A percentile compares a stretch with the other conserved stretches of the same genome.
Conservation (phyloP, 2,329 filamentous ascomycete genomes). For the Coleophoma cylindrospora region DNA sequence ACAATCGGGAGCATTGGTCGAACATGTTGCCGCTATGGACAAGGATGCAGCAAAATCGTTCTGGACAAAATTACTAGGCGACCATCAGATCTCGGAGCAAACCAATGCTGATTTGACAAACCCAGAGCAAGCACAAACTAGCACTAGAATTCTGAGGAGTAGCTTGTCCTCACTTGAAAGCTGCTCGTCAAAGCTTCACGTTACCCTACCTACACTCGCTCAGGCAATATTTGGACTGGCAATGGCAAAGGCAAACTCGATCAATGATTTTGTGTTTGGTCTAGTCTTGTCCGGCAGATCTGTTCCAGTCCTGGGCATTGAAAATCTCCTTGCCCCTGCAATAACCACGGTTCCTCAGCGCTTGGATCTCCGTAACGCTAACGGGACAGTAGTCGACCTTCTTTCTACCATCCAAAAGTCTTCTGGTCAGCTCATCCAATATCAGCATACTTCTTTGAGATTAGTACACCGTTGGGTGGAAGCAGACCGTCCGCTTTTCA, state of each 20-base stretch:
- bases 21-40: conserved; percentile 22
- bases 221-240: background rate
- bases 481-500: conserved; percentile 26
- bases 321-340: background rate
- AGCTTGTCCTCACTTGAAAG: background rate
- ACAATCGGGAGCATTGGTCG: conserved; percentile 19
- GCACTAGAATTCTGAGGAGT: background rate
- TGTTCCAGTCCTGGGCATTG: background rate
- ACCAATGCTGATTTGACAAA: no score
- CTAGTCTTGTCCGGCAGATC: background rate
- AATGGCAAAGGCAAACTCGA: background rate
- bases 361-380: background rate
- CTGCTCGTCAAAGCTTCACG: background rate
- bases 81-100: background rate
- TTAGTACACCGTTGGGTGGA: conserved; percentile 30
- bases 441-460: conserved; percentile 29
- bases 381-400: background rate
- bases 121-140: background rate
- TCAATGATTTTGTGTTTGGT: background rate
- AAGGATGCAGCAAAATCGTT: conserved; percentile 20
- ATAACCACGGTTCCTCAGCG: background rate
- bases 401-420: background rate
- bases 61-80: conserved; percentile 21
- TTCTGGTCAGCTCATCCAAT: background rate
- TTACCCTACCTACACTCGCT: background rate